phyloP scores from a whole-genome alignment of 352 stramenopile species.

The Phytophthora citrophthora region DNA sequence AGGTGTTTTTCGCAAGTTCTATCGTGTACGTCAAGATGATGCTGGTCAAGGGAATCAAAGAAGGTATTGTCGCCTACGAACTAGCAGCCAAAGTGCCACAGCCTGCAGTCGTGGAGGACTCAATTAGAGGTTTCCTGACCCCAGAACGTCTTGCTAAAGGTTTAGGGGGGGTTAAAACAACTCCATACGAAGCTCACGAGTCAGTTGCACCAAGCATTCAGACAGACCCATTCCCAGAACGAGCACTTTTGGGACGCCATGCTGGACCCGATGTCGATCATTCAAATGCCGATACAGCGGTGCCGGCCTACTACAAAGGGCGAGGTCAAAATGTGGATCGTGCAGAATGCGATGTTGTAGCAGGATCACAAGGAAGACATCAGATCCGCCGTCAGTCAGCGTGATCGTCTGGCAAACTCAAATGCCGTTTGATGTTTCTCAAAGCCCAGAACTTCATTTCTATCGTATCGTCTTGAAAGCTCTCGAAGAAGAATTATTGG shows the following conservation, averaged over 20 bases:
- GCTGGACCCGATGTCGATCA: not conserved
- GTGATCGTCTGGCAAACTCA: not conserved
- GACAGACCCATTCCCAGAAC: not conserved
- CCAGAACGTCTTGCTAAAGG: not conserved
- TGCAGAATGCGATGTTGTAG: not conserved
- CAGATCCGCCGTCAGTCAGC: not conserved
- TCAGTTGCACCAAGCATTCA: not conserved
- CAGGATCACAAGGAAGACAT: not conserved
- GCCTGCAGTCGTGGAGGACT: not conserved
- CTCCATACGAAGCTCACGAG: not conserved
- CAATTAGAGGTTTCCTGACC: not conserved
- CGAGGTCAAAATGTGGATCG: not conserved
- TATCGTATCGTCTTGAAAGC: too few species aligned
- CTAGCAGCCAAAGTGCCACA: not conserved
- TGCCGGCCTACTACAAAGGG: too few species aligned
- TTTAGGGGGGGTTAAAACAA: not conserved
- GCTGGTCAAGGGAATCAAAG: not conserved
- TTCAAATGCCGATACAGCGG: not conserved
- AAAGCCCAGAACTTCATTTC: too few species aligned
- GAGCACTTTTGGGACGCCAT: not conserved
- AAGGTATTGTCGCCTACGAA: not conserved
- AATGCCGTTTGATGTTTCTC: too few species aligned
- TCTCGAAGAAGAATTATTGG: too few species aligned
- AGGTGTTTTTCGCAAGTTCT: not conserved
- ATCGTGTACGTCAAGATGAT: not conserved